Base-by-base conservation (phyloP, 148 eudicot species). In the Vaccinium myrtillus region DNA sequence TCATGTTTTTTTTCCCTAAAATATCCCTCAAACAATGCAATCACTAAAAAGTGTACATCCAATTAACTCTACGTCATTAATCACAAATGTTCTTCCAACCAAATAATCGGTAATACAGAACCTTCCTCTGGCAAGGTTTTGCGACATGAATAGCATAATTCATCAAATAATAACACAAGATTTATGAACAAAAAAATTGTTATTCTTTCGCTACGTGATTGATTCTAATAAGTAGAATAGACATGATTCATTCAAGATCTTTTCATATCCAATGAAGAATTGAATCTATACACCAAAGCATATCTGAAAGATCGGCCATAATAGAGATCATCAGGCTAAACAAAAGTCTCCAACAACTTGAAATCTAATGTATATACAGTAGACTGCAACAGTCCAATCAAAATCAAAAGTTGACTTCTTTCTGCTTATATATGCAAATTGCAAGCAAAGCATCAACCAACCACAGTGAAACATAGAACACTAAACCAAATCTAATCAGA, bases 371-470 rank as follows among this genome's bases (percentile, higher is more conserved):
- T 74, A 23, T 6, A 16, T 36, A 15, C n/a, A 1, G 51, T 9
- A 48, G 11, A 48, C n/a, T 76, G 55, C 25, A 48, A 74, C 46
- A 48, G 25, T 76, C 54, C 2, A 76, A 39, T n/a, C 13, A 23
- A 76, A 76, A 39, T 75, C 30, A n/a, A 39, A 75, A n/a, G 15
- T 48, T 9, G 53, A 19, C 12, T 23, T 11, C 73, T 25, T 43
- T 63, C 69, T 23, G 25, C 32, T n/a, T 18, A 50, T 16, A 82
- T 6, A 82, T 51, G 67, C 27, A 67, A 61, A 36, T 39, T 51
- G 67, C 27, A 67, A 61, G 53, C 53, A 79, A 79, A 54, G 51
- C 56, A 83, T 39, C 46, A 70, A 79, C 65, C 19, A 8, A 23
- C 56, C 15, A 78, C 36, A 79, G 1, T 15, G 0, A 23, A 25